phyloP scores from a whole-genome alignment of 371 early-diverging fungal species.

The Massospora cicadina region DNA sequence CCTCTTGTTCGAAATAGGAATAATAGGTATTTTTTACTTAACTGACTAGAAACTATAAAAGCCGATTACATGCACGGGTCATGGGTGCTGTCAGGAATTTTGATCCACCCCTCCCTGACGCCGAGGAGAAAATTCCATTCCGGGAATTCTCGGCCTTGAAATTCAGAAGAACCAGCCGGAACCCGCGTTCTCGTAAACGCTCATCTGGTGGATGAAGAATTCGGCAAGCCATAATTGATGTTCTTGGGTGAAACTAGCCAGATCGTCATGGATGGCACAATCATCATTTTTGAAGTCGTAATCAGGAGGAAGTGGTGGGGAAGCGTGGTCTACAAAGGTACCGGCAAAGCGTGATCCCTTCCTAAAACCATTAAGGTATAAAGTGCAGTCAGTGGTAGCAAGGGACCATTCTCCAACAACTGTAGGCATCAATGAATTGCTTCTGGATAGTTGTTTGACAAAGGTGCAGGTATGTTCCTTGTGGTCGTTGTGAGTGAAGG shows the following conservation, averaged over 20 bases:
- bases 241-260: background rate
- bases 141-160: slow-evolving; percentile 54
- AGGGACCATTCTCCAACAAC: slow-evolving; percentile 58
- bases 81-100: background rate
- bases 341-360: slow-evolving; percentile 18
- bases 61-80: no score
- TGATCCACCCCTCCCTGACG: slow-evolving; percentile 15
- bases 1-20: no score
- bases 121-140: slow-evolving; percentile 50
- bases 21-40: no score
- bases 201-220: slow-evolving; percentile 30
- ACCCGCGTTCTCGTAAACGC: slow-evolving; percentile 27
- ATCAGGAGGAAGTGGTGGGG: background rate
- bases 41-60: no score
- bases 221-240: slow-evolving; percentile 14
- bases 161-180: slow-evolving; percentile 64
- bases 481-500: slow-evolving; percentile 13
- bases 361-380: background rate
- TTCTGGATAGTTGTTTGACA: slow-evolving; percentile 12
- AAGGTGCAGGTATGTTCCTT: slow-evolving; percentile 10
- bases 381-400: slow-evolving; percentile 53
- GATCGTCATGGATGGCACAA: background rate
- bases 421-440: slow-evolving; percentile 23
- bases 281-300: background rate
- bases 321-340: background rate